Evolutionary conservation across 129 eudicot species (phyloP), one percentile per base, ranked within the genome.

Genomic region (Helianthus annuus): DNA sequence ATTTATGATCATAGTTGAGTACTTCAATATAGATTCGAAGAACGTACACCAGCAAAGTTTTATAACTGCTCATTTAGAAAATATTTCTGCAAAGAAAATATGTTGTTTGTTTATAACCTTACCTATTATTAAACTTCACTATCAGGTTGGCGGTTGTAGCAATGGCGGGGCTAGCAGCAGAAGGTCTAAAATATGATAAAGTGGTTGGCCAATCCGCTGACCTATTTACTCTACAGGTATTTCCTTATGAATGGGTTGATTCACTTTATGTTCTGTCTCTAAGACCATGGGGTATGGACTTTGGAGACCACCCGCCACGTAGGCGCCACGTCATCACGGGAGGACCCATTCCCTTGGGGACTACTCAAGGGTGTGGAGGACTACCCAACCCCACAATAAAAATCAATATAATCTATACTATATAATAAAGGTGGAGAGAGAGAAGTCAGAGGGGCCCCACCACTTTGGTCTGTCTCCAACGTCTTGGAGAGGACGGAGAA

Each of bases 161-260:
- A 27, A 94, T 94, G 99, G 99, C 97, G 72, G 99, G 99, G 82
- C 77, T 94, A 57, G 97, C 99, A n/a, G 97, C 99, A 46, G 99
- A 94, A 86, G 99, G 99, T 82, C 82, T 90, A 27, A 76, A 87
- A 78, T 94, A 87, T 8, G 99, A 94, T 66, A 94, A 94, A 86
- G 99, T 94, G 12, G 69, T 90, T 58, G 99, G 99, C 19, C 97
- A 94, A 79, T 94, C 99, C 29, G 99, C 97, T 46, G 99, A 90
- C 75, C 96, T 94, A 48, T 94, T 90, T 85, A 82, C 88, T 53
- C 94, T 94, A 70, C 99, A 94, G 97, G 98, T 93, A 77, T 61
- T 72, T 79, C 13, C 49, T 39, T n/a, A n/a, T 7, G 29, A 39
- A 38, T 2, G 2, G 12, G 19, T n/a, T 6, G 6, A 14, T 34